Evolutionary conservation across 2,329 filamentous ascomycete species (phyloP).

Genomic region (Fusarium odoratissimum): DNA sequence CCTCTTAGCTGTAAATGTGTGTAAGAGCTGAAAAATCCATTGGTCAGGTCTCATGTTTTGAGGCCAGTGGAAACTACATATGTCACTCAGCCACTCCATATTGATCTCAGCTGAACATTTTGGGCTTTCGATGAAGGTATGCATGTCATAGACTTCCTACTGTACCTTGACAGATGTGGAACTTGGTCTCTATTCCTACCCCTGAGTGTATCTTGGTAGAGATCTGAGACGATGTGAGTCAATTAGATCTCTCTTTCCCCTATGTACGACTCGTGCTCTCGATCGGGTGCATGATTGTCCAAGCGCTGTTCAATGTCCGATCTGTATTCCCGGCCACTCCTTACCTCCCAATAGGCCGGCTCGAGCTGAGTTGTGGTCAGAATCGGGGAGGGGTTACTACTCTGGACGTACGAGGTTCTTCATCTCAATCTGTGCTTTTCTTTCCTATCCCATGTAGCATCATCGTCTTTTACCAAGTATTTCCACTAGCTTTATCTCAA

Average conservation of each 20-base stretch:
- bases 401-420: fast-evolving
- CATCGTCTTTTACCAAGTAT: not conserved
- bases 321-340: not conserved
- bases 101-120: not conserved
- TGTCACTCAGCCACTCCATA: not conserved
- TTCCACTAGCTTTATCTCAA: fast-evolving
- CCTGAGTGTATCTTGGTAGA: not conserved
- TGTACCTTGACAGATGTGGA: not conserved
- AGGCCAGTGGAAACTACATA: not conserved
- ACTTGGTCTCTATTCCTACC: not conserved
- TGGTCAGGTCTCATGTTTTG: not conserved
- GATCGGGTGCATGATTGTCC: too few relatives aligned
- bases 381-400: not conserved
- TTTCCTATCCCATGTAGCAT: not conserved
- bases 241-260: not conserved
- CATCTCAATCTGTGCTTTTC: too few relatives aligned
- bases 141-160: not conserved
- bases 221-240: not conserved
- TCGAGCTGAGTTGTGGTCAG: too few relatives aligned
- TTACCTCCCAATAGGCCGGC: not conserved
- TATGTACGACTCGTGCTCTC: not conserved
- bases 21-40: not conserved
- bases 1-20: not conserved
- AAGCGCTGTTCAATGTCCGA: not conserved
- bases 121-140: not conserved